Percentiles rank a stretch among this genome's conserved stretches.
Evolutionary conservation across 768 basidiomycete species (phyloP).

Genomic region (Lyophyllum shimeji): DNA sequence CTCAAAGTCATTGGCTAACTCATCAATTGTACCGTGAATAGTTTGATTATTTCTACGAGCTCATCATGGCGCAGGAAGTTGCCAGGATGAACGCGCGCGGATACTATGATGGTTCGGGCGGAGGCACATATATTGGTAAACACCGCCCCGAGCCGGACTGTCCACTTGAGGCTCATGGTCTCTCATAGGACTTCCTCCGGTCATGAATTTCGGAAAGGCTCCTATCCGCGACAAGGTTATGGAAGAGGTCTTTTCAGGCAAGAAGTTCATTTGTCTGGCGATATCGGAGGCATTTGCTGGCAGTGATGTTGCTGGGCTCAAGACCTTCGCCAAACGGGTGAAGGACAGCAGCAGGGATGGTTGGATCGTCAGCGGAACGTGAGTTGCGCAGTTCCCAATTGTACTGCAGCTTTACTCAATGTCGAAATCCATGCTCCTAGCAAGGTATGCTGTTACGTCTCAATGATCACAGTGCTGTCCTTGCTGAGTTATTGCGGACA

Average conservation of each 20-base stretch:
- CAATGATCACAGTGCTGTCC: background rate
- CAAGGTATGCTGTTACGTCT: background rate
- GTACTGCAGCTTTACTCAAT: background rate
- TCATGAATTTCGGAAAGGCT: constrained; percentile 76
- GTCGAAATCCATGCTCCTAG: background rate
- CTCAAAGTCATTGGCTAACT: background rate
- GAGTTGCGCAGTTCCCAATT: constrained; percentile 3
- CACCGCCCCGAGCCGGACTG: background rate
- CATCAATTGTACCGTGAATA: constrained; percentile 17
- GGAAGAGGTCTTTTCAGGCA: constrained; percentile 55
- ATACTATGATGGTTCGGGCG: constrained; percentile 72
- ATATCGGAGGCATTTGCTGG: constrained; percentile 88
- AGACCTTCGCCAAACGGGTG: constrained; percentile 69
- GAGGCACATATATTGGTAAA: constrained; percentile 37
- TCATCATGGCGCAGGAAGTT: constrained; percentile 72
- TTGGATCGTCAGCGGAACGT: constrained; percentile 83
- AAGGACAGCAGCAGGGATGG: constrained; percentile 44
- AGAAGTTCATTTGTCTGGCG: constrained; percentile 74
- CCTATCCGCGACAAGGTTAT: constrained; percentile 62
- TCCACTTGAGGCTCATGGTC: background rate
- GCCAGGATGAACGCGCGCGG: constrained; percentile 70
- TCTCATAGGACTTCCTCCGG: constrained; percentile 61
- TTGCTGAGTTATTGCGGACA: background rate
- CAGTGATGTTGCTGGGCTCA: constrained; percentile 71
- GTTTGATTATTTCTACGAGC: constrained; percentile 84